Conservation (phyloP, 768 basidiomycete species). For the Pholiota conissans region DNA sequence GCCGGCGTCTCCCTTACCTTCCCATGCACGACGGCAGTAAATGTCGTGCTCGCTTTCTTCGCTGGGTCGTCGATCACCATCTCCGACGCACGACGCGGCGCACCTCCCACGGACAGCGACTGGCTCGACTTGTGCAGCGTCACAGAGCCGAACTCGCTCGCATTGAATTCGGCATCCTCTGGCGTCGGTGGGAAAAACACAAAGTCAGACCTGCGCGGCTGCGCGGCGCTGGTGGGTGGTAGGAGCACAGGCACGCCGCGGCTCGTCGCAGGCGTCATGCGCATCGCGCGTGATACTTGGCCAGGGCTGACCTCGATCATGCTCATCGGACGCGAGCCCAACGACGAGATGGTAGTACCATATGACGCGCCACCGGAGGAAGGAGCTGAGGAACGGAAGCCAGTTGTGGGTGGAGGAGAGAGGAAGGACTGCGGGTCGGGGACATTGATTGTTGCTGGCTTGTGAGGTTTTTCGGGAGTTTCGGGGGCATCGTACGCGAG, state of each 20-base stretch:
- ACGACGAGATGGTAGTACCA: conserved; percentile 18
- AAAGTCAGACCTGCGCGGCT: conserved; percentile 31
- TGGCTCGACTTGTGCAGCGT: conserved; percentile 21
- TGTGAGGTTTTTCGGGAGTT: conserved; percentile 4
- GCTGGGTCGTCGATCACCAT: conserved; percentile 1
- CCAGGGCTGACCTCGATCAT: conserved; percentile 40
- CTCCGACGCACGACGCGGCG: neutral
- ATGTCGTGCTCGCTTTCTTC: conserved; percentile 28
- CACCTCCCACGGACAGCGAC: conserved; percentile 23
- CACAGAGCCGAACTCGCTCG: conserved; percentile 10
- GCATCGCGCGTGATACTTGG: conserved; percentile 34
- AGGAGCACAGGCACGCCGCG: conserved; percentile 38
- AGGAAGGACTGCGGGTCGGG: conserved; percentile 21
- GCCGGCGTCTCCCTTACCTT: conserved; percentile 46
- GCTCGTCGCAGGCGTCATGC: conserved; percentile 35
- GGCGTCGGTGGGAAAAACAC: conserved; percentile 40
- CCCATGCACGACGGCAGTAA: conserved; percentile 59
- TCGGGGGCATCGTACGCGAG: conserved; percentile 21
- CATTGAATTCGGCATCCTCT: conserved; percentile 11
- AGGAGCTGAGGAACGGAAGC: conserved; percentile 9
- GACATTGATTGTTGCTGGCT: conserved; percentile 12
- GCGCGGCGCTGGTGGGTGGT: conserved; percentile 20
- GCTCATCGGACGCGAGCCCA: conserved; percentile 30
- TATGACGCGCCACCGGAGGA: conserved; percentile 19
- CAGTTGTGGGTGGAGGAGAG: conserved; percentile 19